Conservation (phyloP, 306 rosid species). For the Sophora flavescens region DNA sequence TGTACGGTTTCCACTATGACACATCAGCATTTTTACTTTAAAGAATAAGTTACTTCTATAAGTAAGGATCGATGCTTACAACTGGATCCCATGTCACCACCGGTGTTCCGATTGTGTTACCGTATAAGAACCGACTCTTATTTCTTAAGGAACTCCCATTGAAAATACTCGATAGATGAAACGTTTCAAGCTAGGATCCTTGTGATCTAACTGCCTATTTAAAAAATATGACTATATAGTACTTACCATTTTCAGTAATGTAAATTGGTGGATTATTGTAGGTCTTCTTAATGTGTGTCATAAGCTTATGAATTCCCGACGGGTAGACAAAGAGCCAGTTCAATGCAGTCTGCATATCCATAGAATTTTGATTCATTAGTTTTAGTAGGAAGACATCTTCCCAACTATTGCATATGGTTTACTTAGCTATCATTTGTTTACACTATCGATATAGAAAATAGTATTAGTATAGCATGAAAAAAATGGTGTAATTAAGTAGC, state of each 20-base stretch:
- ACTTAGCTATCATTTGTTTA: neutral
- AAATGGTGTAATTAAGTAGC: neutral
- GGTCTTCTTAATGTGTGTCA: conserved; percentile 36
- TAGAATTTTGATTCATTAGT: neutral
- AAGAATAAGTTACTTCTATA: no score
- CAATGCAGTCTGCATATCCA: conserved; percentile 58
- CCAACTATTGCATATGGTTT: neutral
- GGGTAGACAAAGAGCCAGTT: conserved; percentile 68
- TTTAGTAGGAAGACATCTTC: neutral
- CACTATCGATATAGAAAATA: neutral
- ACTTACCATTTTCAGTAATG: conserved; percentile 72
- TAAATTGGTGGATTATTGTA: conserved; percentile 59
- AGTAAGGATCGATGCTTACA: no score
- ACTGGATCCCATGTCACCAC: no score
- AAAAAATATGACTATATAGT: neutral
- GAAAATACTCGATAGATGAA: no score
- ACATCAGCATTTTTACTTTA: no score
- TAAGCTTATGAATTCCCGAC: conserved; percentile 52
- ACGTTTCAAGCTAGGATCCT: neutral
- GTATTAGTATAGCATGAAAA: neutral
- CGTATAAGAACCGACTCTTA: no score
- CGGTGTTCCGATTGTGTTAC: no score
- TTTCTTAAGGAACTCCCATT: no score
- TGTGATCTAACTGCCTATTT: neutral
- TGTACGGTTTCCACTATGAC: no score